Evolutionary conservation across 2,329 filamentous ascomycete species (phyloP), one percentile per base, ranked within the genome.

Genomic region (Ambrosiella xylebori): DNA sequence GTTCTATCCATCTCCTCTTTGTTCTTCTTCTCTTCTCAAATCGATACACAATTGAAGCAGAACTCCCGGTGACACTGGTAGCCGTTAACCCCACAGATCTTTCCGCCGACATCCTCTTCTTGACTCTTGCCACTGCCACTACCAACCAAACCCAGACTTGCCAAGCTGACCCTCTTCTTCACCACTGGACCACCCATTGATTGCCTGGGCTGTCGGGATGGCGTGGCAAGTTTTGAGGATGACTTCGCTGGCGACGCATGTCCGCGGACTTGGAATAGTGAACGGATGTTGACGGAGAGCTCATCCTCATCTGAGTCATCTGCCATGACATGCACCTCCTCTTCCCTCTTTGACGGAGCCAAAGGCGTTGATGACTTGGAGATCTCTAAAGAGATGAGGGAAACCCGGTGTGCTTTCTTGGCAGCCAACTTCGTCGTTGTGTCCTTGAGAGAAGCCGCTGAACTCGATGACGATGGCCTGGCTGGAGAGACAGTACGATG

Each of bases 21-120:
- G 2, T 47, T 15, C 44, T 15, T 27, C 27, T 27, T 5, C 27
- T 27, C 27, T 27, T 27, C 27, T 41, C 15, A 55, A 44, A 44
- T 55, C 17, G 59, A 71, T 59, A 78, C 68, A 63, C 80, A 82
- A 8, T 70, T 72, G 63, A 84, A 81, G 66, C 80, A 83, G 67
- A 82, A 82, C 61, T 78, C 74, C 57, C 76, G 71, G 2, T 73
- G 74, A 61, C 80, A 83, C 13, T 68, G 69, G 64, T 76, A 82
- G 11, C 76, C 79, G 62, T 74, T 72, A 62, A 76, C 68, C 2
- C 80, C 80, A 60, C 80, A 83, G 12, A 70, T 70, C 56, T 75
- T 27, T 3, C 17, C 47, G 37, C 13, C 47, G 40, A 4, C 17
- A 11, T 37, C 47, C 47, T 11, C 47, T 51, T 51, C 47, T 36